Percentiles rank a stretch among this genome's conserved stretches.
phyloP scores from a whole-genome alignment of 805 yeast genomes.

The Ogataea paraovalis region DNA sequence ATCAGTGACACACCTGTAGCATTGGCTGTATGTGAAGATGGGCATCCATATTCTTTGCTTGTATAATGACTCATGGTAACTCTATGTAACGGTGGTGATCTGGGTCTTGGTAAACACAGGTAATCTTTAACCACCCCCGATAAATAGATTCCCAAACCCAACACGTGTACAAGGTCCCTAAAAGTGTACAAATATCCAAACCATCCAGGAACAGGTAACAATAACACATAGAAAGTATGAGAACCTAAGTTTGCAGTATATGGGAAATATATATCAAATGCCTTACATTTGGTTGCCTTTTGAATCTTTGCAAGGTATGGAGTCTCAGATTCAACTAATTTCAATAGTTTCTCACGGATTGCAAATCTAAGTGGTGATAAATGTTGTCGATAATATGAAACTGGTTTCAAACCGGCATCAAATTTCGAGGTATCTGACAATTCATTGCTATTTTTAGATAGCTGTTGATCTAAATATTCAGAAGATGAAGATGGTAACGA shows the following conservation, averaged over 20 bases:
- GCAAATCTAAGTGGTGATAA: conserved; percentile 54
- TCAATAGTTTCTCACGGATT: conserved; percentile 51
- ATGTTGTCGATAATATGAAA: conserved; percentile 57
- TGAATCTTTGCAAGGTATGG: conserved; percentile 57
- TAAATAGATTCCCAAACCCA: conserved; percentile 67
- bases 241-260: conserved; percentile 87
- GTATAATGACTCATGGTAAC: conserved; percentile 90
- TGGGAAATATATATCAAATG: conserved; percentile 72
- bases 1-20: conserved; percentile 77
- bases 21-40: conserved; percentile 91
- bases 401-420: conserved; percentile 76
- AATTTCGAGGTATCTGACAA: conserved; percentile 21
- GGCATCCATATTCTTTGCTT: conserved; percentile 91
- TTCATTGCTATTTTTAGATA: conserved; percentile 8
- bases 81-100: conserved; percentile 86
- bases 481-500: background rate
- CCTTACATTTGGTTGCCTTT: conserved; percentile 39
- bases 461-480: conserved; percentile 9
- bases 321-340: conserved; percentile 63
- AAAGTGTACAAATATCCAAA: conserved; percentile 56
- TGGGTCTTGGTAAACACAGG: conserved; percentile 87
- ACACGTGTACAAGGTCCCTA: conserved; percentile 55
- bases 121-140: conserved; percentile 79
- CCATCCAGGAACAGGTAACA: conserved; percentile 86
- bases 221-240: conserved; percentile 87